phyloP scores from a whole-genome alignment of 345 rosid genomes.

The Populus alba region DNA sequence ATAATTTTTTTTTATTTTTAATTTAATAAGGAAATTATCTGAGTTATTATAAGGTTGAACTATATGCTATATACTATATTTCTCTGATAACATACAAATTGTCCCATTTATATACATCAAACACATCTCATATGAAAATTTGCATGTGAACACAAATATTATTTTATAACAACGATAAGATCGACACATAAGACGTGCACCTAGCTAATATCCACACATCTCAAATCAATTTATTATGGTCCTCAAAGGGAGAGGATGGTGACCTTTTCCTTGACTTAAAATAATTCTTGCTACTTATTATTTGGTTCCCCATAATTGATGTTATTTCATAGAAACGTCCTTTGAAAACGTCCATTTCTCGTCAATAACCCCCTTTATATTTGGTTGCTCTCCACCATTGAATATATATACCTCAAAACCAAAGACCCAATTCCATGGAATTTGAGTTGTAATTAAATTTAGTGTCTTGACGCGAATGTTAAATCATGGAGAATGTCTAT shows the following conservation, averaged over 20 bases:
- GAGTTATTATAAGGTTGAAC: no score
- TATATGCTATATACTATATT: no score
- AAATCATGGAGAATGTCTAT: neutral
- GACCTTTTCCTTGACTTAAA: neutral
- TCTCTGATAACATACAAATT: no score
- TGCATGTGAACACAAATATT: no score
- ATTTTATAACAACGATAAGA: neutral
- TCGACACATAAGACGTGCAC: neutral
- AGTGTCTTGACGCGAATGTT: neutral
- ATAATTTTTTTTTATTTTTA: no score
- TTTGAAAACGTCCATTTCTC: neutral
- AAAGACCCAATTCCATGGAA: no score
- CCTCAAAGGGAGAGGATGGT: neutral
- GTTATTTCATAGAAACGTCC: neutral
- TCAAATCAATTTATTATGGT: neutral
- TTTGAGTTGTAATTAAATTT: neutral
- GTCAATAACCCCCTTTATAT: neutral
- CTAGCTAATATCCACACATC: neutral
- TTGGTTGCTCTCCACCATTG: neutral
- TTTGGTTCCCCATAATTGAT: neutral
- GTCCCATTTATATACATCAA: no score
- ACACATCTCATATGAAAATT: no score
- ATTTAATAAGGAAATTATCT: no score
- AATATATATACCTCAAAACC: neutral
- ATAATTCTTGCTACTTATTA: no score